These are phyloP conservation scores for Aspergillus brasiliensis DNA, from an alignment of 2,329 filamentous ascomycete genomes.

Conservation along the genomic window DNA sequence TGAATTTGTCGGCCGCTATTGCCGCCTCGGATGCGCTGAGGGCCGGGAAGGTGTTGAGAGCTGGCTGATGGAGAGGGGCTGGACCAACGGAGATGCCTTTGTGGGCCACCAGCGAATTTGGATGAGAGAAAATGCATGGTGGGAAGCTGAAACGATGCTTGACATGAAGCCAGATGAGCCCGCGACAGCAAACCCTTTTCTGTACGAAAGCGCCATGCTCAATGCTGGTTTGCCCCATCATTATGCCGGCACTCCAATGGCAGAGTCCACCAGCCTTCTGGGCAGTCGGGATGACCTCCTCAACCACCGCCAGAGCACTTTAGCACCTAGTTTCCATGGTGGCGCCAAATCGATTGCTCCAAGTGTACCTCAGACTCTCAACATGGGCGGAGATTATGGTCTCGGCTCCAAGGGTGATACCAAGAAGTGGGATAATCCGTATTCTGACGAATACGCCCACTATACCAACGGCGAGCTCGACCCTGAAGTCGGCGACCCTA, in stretches of 20 bases:
- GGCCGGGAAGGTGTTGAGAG: slow-evolving; percentile 90
- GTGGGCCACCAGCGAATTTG: slow-evolving; percentile 89
- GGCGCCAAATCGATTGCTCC: slow-evolving; percentile 58
- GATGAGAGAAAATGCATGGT: slow-evolving; percentile 94
- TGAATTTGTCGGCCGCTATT: slow-evolving; percentile 84
- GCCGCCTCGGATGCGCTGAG: slow-evolving; percentile 80
- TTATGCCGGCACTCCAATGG: slow-evolving; percentile 57
- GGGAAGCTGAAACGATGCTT: slow-evolving; percentile 95
- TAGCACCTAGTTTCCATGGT: slow-evolving; percentile 51
- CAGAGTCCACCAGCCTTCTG: slow-evolving; percentile 63
- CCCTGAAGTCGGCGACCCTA: slow-evolving; percentile 74
- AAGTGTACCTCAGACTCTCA: slow-evolving; percentile 55
- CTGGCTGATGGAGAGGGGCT: slow-evolving; percentile 91
- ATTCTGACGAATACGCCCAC: slow-evolving; percentile 52
- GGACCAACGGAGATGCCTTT: slow-evolving; percentile 96
- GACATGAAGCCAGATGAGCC: slow-evolving; percentile 73
- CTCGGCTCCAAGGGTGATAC: slow-evolving; percentile 84
- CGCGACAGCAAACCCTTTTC: slow-evolving; percentile 45
- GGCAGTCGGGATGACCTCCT: slow-evolving; percentile 70
- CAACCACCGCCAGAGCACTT: slow-evolving; percentile 46
- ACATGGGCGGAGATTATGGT: slow-evolving; percentile 80
- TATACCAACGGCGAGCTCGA: slow-evolving; percentile 76
- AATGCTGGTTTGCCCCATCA: slow-evolving; percentile 72
- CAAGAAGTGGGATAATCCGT: slow-evolving; percentile 61
- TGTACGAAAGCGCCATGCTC: slow-evolving; percentile 61